Evolutionary conservation across 1,284 basidiomycete species (phyloP).

Genomic region (Cutaneotrichosporon spelunceum): DNA sequence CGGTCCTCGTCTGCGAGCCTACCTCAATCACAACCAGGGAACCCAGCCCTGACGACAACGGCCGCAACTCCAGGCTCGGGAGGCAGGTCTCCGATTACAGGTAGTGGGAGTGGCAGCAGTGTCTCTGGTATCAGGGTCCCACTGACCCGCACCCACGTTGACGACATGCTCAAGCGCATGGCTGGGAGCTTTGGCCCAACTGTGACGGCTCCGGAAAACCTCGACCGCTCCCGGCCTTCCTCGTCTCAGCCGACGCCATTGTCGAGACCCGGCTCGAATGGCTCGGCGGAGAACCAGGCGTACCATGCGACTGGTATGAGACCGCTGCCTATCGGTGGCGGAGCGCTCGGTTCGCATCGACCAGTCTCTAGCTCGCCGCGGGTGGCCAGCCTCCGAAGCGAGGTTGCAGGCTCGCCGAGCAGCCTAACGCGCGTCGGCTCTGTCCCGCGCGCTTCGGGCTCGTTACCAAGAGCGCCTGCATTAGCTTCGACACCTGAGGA

Average conservation of each 20-base stretch:
- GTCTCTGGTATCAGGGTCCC: slow-evolving; percentile 29
- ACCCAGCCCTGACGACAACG: slow-evolving; percentile 2
- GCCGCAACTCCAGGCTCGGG: not conserved
- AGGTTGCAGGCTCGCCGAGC: not conserved
- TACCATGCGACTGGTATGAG: not conserved
- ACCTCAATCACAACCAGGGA: not conserved
- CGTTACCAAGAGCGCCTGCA: not conserved
- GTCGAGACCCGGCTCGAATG: not conserved
- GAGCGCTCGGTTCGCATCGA: slow-evolving; percentile 5
- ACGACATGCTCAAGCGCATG: slow-evolving; percentile 46
- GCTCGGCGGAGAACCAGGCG: not conserved
- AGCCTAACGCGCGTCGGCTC: not conserved
- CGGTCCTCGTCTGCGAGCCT: not conserved
- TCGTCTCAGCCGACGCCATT: not conserved
- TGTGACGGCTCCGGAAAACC: not conserved
- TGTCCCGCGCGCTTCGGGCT: slow-evolving; percentile 1
- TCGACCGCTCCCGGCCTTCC: not conserved
- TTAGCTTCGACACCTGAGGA: slow-evolving; percentile 12
- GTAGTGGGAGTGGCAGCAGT: slow-evolving; percentile 7
- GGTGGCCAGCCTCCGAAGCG: not conserved
- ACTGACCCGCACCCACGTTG: slow-evolving; percentile 43
- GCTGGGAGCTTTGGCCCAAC: slow-evolving; percentile 31
- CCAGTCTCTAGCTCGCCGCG: not conserved
- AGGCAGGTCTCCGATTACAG: not conserved
- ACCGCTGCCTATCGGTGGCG: slow-evolving; percentile 3